A percentile compares a stretch with the other conserved stretches of the same genome.
These are phyloP conservation scores for Halophytophthora polymorphica DNA, from an alignment of 352 stramenopile species.

Conservation along the genomic window DNA sequence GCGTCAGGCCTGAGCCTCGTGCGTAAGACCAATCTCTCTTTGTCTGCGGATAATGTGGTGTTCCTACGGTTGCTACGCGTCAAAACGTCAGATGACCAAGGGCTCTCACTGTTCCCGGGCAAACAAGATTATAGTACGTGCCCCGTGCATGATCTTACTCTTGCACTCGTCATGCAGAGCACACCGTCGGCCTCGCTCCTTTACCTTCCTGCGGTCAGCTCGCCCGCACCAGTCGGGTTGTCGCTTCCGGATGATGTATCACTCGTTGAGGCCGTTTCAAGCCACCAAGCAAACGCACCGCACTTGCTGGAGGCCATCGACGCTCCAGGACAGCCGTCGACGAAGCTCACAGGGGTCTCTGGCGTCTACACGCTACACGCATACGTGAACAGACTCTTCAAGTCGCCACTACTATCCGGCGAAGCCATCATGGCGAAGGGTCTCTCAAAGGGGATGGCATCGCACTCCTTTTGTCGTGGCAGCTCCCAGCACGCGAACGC, in stretches of 20 bases:
- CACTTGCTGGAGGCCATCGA: no score
- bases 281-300: no score
- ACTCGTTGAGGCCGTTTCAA: no score
- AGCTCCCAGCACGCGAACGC: not conserved
- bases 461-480: slow-evolving; percentile 20
- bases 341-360: no score
- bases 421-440: no score
- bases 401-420: slow-evolving; percentile 1
- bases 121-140: slow-evolving; percentile 16
- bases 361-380: no score
- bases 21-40: slow-evolving; percentile 16
- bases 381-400: no score
- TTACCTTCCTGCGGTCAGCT: slow-evolving; percentile 1
- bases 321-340: no score
- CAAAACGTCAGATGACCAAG: slow-evolving; percentile 30
- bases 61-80: slow-evolving; percentile 27
- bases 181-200: slow-evolving; percentile 6
- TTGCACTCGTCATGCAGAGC: slow-evolving; percentile 12
- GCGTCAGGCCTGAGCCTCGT: slow-evolving; percentile 21
- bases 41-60: slow-evolving; percentile 12
- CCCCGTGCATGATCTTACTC: slow-evolving; percentile 8
- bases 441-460: slow-evolving; percentile 15
- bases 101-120: slow-evolving; percentile 25
- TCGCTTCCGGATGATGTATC: no score
- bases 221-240: no score